Evolutionary conservation across 495 filamentous ascomycete genomes (phyloP), one percentile per base, ranked within the genome.

Genomic region (Daldinia decipiens): DNA sequence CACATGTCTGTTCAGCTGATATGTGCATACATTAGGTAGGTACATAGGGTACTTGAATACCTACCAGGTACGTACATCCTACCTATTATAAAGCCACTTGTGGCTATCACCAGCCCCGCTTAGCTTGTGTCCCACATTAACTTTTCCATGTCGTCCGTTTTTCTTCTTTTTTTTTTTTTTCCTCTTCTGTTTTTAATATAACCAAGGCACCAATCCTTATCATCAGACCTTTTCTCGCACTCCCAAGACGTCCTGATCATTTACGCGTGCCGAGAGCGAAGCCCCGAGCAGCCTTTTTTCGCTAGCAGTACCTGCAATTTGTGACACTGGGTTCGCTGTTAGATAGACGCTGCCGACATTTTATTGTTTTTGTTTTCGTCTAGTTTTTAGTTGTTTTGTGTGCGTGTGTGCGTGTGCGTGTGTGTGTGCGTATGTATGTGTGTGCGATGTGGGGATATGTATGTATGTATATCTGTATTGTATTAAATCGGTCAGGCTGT

Each of bases 171-270:
- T 29, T 38, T 26, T 51, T 32, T 56, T n/a, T n/a, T n/a, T n/a
- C n/a, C n/a, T n/a, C n/a, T n/a, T n/a, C n/a, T n/a, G n/a, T n/a
- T n/a, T 57, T 3, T 65, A 1, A 0, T 60, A 72, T 13, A 36
- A 36, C 65, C 75, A 77, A 78, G 82, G 83, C 83, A 83, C 79
- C 65, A 82, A 76, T 84, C 83, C 83, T 85, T 85, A 85, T 85
- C 83, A 80, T 81, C 82, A 83, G 77, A 75, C 79, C 79, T 70
- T 36, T 34, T 39, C 67, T 66, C 21, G 4, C 17, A 26, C 38
- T 21, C 38, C 55, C 74, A 79, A 69, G 79, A 79, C 74, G 80
- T 81, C 77, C 76, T 83, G 82, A 82, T 74, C 83, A 84, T 85
- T 85, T 80, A 81, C 73, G 66, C 59, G 79, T 83, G 83, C 82